A percentile compares a stretch with the other conserved stretches of the same genome.
These are phyloP conservation scores for Endocalyx cinctus DNA, from an alignment of 2,329 filamentous ascomycete genomes.

Conservation along the genomic window DNA sequence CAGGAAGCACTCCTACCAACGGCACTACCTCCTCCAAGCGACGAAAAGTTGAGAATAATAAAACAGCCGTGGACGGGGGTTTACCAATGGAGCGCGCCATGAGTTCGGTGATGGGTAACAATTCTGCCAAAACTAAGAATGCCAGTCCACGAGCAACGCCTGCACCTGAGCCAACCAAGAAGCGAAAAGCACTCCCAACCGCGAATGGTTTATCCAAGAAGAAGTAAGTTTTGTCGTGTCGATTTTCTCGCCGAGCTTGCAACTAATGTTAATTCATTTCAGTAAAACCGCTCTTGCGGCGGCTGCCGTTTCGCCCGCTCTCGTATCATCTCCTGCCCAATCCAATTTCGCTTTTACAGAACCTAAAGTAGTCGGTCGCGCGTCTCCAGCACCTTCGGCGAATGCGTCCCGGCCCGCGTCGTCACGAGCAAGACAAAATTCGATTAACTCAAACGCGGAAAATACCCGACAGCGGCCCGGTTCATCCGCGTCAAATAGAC, in stretches of 20 bases:
- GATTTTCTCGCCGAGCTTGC: too few species aligned
- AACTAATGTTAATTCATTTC: too few species aligned
- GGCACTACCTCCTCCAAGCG: conserved; percentile 61
- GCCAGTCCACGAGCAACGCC: conserved; percentile 67
- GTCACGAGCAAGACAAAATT: conserved; percentile 72
- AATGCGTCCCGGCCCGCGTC: conserved; percentile 57
- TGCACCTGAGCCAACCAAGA: conserved; percentile 65
- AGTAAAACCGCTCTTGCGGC: conserved; percentile 28
- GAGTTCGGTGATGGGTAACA: conserved; percentile 50
- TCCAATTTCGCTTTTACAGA: conserved; percentile 67
- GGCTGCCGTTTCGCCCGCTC: conserved; percentile 60
- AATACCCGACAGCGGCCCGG: conserved; percentile 49
- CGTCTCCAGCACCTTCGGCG: conserved; percentile 55
- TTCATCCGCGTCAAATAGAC: conserved; percentile 58
- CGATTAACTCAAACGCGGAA: conserved; percentile 57
- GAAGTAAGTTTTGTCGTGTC: conserved; percentile 55
- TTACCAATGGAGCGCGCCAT: conserved; percentile 63
- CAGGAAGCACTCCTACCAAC: conserved; percentile 45
- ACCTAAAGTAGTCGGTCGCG: conserved; percentile 43
- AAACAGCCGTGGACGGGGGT: conserved; percentile 45
- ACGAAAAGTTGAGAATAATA: conserved; percentile 79
- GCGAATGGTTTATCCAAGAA: conserved; percentile 73
- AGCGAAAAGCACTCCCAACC: conserved; percentile 59
- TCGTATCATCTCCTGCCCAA: conserved; percentile 72
- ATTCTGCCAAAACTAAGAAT: conserved; percentile 51